Conservation (phyloP, 257 asterid genomes). For the Fraxinus excelsior region DNA sequence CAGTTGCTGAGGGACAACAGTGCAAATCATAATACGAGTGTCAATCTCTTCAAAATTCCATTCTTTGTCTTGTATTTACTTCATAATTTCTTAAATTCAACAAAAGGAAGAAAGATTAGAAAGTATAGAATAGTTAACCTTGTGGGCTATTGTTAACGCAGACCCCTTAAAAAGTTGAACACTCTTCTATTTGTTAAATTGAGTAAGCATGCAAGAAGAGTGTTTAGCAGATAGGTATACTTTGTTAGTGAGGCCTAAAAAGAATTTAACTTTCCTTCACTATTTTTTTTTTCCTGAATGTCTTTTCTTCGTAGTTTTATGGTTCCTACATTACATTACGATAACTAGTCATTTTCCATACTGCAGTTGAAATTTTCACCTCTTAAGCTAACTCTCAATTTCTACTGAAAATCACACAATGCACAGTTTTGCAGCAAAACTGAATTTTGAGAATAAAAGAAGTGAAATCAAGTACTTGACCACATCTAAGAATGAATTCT, state of each 20-base stretch:
- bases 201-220: not conserved
- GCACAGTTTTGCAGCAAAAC: not conserved
- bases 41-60: not conserved
- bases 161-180: not conserved
- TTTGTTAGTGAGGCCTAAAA: not conserved
- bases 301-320: not conserved
- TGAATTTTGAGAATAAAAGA: not conserved
- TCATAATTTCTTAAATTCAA: not conserved
- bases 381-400: not conserved
- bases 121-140: not conserved
- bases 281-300: too few relatives aligned
- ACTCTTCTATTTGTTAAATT: not conserved
- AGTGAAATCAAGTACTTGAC: not conserved
- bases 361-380: not conserved
- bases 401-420: not conserved
- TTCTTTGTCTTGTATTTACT: not conserved
- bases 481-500: not conserved
- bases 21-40: not conserved
- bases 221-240: not conserved
- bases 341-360: not conserved
- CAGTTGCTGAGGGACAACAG: not conserved
- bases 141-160: not conserved
- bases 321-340: not conserved
- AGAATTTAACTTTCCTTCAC: not conserved
- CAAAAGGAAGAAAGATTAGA: not conserved